phyloP scores from a whole-genome alignment of 2,329 filamentous ascomycete genomes.

The Canariomyces notabilis region DNA sequence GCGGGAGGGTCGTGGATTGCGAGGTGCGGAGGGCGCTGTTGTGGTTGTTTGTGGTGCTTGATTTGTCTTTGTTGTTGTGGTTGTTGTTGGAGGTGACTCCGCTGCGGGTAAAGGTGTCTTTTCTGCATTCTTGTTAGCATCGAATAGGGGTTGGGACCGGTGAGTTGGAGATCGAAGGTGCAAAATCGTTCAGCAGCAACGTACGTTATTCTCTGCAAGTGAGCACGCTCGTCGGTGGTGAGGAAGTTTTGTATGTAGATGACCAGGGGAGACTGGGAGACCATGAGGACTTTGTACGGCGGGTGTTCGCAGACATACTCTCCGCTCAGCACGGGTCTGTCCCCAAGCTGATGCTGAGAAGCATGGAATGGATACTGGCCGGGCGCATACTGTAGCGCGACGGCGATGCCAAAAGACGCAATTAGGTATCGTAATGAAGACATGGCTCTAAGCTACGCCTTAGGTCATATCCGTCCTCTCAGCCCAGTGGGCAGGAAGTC shows the following conservation, averaged over 20 bases:
- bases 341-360: not conserved
- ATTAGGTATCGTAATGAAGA: slow-evolving; percentile 9
- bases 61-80: too few relatives aligned
- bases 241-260: slow-evolving; percentile 47
- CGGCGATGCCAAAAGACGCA: slow-evolving; percentile 3
- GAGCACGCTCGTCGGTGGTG: slow-evolving; percentile 36
- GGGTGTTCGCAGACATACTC: slow-evolving; percentile 22
- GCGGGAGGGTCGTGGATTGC: slow-evolving; percentile 40
- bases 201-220: slow-evolving; percentile 41
- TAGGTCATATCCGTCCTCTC: not conserved
- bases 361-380: not conserved
- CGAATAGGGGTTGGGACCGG: not conserved
- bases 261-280: slow-evolving; percentile 45
- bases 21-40: slow-evolving; percentile 39
- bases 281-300: slow-evolving; percentile 39
- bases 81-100: slow-evolving; percentile 32
- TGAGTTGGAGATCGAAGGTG: not conserved
- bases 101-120: slow-evolving; percentile 41
- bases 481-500: not conserved
- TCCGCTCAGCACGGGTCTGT: not conserved
- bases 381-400: not conserved
- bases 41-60: slow-evolving; percentile 30
- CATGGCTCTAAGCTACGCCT: slow-evolving; percentile 3
- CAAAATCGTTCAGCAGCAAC: too few relatives aligned
- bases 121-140: slow-evolving; percentile 25